Evolutionary conservation across 2,329 filamentous ascomycete species (phyloP).

Genomic region (Colletotrichum abscissum): DNA sequence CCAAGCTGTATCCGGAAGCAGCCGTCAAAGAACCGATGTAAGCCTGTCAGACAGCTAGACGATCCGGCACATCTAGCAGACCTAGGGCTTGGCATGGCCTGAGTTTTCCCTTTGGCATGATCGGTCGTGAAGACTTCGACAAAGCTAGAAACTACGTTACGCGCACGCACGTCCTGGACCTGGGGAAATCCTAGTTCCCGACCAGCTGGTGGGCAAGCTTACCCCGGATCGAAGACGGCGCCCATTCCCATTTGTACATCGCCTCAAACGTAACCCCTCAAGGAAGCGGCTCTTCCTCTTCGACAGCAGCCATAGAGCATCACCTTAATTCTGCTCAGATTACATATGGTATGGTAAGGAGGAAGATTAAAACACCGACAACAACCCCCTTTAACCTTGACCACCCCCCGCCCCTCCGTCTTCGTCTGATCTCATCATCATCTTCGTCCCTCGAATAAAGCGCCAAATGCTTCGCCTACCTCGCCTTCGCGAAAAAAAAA

Average conservation of each 20-base stretch:
- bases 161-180: background rate
- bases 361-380: background rate
- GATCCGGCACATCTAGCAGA: background rate
- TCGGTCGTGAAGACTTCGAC: background rate
- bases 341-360: constrained; percentile 13
- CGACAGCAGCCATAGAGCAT: background rate
- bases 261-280: background rate
- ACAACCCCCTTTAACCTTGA: background rate
- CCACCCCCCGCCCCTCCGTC: background rate
- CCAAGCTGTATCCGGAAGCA: background rate
- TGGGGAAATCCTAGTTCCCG: background rate
- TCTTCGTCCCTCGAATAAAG: background rate
- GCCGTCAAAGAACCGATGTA: background rate
- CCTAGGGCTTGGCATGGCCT: background rate
- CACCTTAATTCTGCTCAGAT: constrained; percentile 1
- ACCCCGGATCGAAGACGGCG: constrained; percentile 7
- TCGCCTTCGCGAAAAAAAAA: constrained; percentile 37
- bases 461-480: background rate
- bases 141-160: constrained; percentile 7
- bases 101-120: constrained; percentile 18
- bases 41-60: background rate
- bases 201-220: background rate
- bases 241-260: background rate
- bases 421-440: background rate
- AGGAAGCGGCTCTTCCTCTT: background rate